A percentile compares a stretch with the other conserved stretches of the same genome.
These are phyloP conservation scores for Domatiomyces globalis DNA, from an alignment of 2,329 filamentous ascomycete genomes.

Conservation along the genomic window DNA sequence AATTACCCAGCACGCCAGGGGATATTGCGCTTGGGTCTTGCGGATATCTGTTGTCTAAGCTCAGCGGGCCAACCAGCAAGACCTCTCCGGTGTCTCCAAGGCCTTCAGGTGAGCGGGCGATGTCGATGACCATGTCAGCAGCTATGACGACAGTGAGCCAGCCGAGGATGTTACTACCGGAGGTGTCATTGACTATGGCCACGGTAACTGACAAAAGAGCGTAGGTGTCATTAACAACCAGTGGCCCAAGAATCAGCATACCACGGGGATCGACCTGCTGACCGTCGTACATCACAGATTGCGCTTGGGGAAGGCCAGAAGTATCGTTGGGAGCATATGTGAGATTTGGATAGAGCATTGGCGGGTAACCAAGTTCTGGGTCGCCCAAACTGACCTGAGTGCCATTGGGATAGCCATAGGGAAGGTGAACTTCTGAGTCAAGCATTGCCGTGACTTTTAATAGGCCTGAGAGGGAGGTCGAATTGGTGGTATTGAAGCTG, in stretches of 20 bases:
- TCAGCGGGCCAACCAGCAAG: conserved; percentile 54
- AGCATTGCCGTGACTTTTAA: conserved; percentile 49
- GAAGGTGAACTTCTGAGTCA: conserved; percentile 41
- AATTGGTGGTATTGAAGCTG: conserved; percentile 45
- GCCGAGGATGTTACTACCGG: conserved; percentile 53
- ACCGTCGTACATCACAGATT: conserved; percentile 30
- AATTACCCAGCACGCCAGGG: conserved; percentile 27
- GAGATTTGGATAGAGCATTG: conserved; percentile 62
- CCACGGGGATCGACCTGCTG: conserved; percentile 22
- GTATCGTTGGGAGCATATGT: conserved; percentile 40
- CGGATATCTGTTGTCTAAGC: conserved; percentile 51
- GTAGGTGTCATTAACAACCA: conserved; percentile 56
- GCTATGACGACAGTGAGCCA: conserved; percentile 73
- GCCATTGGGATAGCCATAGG: conserved; percentile 47
- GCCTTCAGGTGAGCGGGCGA: conserved; percentile 53
- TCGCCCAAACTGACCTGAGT: conserved; percentile 48
- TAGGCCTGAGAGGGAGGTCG: conserved; percentile 34
- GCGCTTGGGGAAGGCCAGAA: conserved; percentile 13
- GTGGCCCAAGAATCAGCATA: conserved; percentile 62
- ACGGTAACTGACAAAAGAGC: conserved; percentile 69
- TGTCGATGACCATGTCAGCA: conserved; percentile 47
- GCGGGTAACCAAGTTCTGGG: conserved; percentile 51
- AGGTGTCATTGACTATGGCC: conserved; percentile 59
- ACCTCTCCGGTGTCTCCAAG: conserved; percentile 56
- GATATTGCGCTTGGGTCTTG: conserved; percentile 16